Percentiles rank a stretch among this genome's conserved stretches.
Evolutionary conservation across 2,329 filamentous ascomycete genomes (phyloP).

Genomic region (Aspergillus flavus): DNA sequence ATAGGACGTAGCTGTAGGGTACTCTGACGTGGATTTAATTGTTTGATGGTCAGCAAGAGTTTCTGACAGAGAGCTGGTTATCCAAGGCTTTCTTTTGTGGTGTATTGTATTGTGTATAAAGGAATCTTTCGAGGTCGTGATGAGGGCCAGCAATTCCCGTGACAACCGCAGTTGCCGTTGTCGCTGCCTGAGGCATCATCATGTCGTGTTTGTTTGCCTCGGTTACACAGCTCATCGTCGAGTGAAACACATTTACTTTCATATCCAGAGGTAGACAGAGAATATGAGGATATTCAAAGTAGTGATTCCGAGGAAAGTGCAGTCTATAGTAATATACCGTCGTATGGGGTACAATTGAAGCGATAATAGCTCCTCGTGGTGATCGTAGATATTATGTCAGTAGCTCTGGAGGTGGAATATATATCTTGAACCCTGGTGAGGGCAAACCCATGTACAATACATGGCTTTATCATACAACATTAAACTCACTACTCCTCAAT

Average conservation of each 20-base stretch:
- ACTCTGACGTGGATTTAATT: background rate
- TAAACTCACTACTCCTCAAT: background rate
- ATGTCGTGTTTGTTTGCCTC: background rate
- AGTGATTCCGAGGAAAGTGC: background rate
- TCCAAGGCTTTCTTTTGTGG: too few species aligned
- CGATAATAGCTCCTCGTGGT: background rate
- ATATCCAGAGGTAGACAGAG: background rate
- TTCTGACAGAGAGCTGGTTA: too few species aligned
- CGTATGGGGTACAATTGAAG: background rate
- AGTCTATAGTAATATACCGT: background rate
- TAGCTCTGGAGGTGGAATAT: background rate
- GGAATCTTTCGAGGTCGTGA: background rate
- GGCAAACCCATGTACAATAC: background rate
- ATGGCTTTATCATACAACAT: background rate
- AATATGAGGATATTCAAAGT: background rate
- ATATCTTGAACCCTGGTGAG: background rate
- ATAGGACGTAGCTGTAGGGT: background rate
- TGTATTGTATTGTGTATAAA: too few species aligned
- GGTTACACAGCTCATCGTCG: background rate
- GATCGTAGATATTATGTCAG: background rate
- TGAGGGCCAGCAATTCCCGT: background rate
- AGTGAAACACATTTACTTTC: background rate
- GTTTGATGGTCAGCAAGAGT: too few species aligned
- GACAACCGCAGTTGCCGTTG: background rate
- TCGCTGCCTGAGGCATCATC: background rate